A percentile compares a stretch with the other conserved stretches of the same genome.
Evolutionary conservation across 805 yeast genomes (phyloP).

Genomic region (Starmerella stellata): DNA sequence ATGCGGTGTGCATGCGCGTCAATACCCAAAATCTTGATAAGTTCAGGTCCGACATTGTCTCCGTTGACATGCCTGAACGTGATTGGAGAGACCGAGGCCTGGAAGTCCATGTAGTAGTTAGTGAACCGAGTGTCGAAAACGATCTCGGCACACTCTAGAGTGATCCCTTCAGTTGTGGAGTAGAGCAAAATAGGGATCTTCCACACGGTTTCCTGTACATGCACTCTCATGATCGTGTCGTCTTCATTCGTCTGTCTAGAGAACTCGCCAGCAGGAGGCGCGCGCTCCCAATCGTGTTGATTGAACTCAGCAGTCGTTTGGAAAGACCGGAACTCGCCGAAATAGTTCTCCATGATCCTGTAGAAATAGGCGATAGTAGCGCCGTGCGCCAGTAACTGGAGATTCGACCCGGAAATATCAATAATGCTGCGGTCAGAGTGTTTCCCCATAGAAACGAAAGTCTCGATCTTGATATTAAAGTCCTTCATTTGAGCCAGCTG

Average conservation of each 20-base stretch:
- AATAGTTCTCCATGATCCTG: constrained; percentile 67
- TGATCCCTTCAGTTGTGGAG: constrained; percentile 41
- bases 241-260: neutral
- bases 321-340: constrained; percentile 72
- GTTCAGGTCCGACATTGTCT: constrained; percentile 9
- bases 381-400: constrained; percentile 62
- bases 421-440: constrained; percentile 45
- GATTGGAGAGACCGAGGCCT: constrained; percentile 46
- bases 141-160: constrained; percentile 43
- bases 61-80: constrained; percentile 5
- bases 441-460: constrained; percentile 25
- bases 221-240: constrained; percentile 33
- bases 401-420: constrained; percentile 44
- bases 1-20: constrained; percentile 67
- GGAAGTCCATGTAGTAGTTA: constrained; percentile 78
- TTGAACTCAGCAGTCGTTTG: constrained; percentile 73
- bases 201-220: constrained; percentile 50
- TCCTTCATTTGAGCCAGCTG: constrained; percentile 51
- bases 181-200: constrained; percentile 59
- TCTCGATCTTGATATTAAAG: constrained; percentile 46
- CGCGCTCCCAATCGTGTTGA: constrained; percentile 11
- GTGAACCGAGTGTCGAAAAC: constrained; percentile 73
- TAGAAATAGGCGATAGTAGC: constrained; percentile 57
- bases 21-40: constrained; percentile 40
- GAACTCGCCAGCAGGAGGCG: constrained; percentile 1